Conservation (phyloP, 345 rosid genomes). For the Arabis hirsuta region DNA sequence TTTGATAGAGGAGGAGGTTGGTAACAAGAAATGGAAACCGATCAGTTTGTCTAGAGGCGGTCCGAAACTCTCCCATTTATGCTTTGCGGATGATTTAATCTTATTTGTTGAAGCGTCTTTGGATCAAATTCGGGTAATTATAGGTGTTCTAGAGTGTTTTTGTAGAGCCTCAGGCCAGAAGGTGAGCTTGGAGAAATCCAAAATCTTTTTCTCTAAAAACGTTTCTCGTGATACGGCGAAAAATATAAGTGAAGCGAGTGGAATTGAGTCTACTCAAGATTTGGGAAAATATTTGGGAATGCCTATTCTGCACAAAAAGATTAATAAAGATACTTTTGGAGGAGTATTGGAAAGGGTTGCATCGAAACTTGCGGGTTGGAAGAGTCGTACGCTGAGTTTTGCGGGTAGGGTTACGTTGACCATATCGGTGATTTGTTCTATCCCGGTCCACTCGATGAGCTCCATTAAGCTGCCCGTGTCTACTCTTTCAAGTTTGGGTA, state of each 20-base stretch:
- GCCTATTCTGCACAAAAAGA: too few relatives aligned
- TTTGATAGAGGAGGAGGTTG: too few relatives aligned
- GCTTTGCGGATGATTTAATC: too few relatives aligned
- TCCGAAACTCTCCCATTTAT: too few relatives aligned
- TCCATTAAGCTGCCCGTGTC: background rate
- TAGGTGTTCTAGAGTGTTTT: background rate
- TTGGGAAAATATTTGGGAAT: too few relatives aligned
- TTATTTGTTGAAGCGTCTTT: too few relatives aligned
- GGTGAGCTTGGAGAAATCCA: background rate
- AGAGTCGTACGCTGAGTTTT: background rate
- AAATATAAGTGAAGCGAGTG: background rate
- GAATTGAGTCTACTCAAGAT: background rate
- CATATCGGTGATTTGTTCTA: background rate
- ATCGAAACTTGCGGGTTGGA: background rate
- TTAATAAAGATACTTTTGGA: too few relatives aligned
- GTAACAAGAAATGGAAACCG: too few relatives aligned
- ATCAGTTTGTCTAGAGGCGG: too few relatives aligned
- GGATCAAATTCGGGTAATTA: too few relatives aligned
- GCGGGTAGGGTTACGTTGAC: background rate
- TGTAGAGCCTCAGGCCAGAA: background rate
- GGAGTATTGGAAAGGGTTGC: background rate
- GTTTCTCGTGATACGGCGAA: background rate
- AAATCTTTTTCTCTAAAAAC: background rate
- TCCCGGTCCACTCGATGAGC: background rate
- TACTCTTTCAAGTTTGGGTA: too few relatives aligned